A percentile compares a stretch with the other conserved stretches of the same genome.
Evolutionary conservation across 2,329 filamentous ascomycete genomes (phyloP).

Genomic region (Penicillium italicum): DNA sequence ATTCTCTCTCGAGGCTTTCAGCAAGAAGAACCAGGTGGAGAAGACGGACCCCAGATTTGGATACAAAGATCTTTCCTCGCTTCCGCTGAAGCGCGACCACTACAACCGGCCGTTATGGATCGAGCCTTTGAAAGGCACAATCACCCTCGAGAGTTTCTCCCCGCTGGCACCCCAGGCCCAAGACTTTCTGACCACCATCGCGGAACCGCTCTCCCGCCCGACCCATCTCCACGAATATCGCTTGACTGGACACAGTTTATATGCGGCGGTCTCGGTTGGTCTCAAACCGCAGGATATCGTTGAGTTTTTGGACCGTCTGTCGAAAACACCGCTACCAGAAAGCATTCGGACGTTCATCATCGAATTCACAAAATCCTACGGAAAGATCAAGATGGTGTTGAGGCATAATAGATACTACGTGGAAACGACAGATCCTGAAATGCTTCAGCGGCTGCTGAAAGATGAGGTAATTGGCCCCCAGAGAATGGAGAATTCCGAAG

Average conservation of each 20-base stretch:
- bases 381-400: conserved; percentile 90
- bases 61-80: conserved; percentile 74
- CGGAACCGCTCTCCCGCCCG: conserved; percentile 86
- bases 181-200: conserved; percentile 92
- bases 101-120: conserved; percentile 90
- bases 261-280: conserved; percentile 94
- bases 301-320: conserved; percentile 77
- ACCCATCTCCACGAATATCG: conserved; percentile 91
- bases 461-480: conserved; percentile 78
- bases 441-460: conserved; percentile 80
- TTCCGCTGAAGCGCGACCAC: conserved; percentile 82
- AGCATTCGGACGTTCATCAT: conserved; percentile 75
- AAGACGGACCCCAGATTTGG: conserved; percentile 55
- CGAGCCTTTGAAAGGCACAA: conserved; percentile 77
- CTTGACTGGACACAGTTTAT: conserved; percentile 86
- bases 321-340: conserved; percentile 83
- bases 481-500: conserved; percentile 68
- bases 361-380: conserved; percentile 82
- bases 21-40: conserved; percentile 45
- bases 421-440: conserved; percentile 82
- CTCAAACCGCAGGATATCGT: conserved; percentile 86
- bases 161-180: conserved; percentile 81
- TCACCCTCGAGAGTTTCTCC: conserved; percentile 92
- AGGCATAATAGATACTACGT: conserved; percentile 94
- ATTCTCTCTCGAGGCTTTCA: conserved; percentile 52